Evolutionary conservation across 352 stramenopile species (phyloP).

Genomic region (Pythium aristosporum): DNA sequence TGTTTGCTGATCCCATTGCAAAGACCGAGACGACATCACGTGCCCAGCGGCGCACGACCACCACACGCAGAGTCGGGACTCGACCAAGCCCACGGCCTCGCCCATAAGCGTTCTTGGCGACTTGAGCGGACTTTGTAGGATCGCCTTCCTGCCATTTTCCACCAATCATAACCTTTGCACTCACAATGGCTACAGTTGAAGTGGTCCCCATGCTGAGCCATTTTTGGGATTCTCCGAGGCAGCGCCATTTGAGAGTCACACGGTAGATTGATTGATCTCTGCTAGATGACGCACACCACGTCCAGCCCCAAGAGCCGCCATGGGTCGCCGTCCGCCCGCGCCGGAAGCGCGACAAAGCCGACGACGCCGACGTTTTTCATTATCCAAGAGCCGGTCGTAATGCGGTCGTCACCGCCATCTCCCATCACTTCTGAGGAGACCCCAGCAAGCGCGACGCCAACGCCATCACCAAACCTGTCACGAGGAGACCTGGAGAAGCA

Average conservation of each 20-base stretch:
- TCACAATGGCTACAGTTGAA: too few species aligned
- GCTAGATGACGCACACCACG: neutral
- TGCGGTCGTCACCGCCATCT: slow-evolving; percentile 13
- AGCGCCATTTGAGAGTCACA: neutral
- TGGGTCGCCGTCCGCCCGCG: slow-evolving; percentile 7
- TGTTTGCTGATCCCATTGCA: too few species aligned
- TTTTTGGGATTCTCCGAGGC: too few species aligned
- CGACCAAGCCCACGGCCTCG: neutral
- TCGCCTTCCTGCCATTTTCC: too few species aligned
- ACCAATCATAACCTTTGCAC: too few species aligned
- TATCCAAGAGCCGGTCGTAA: slow-evolving; percentile 46
- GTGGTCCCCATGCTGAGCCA: too few species aligned
- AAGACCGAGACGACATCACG: neutral
- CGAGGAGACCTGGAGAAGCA: slow-evolving; percentile 22
- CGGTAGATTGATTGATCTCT: neutral
- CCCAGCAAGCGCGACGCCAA: neutral
- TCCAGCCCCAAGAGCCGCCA: slow-evolving; percentile 20
- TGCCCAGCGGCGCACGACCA: neutral
- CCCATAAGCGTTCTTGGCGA: neutral
- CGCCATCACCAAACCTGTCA: neutral
- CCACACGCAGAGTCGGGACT: neutral
- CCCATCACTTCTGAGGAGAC: neutral
- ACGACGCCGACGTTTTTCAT: slow-evolving; percentile 59
- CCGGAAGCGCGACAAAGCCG: neutral
- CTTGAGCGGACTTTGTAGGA: too few species aligned